Conservation (phyloP, 2,329 filamentous ascomycete genomes). For the Aureobasidium zeae region DNA sequence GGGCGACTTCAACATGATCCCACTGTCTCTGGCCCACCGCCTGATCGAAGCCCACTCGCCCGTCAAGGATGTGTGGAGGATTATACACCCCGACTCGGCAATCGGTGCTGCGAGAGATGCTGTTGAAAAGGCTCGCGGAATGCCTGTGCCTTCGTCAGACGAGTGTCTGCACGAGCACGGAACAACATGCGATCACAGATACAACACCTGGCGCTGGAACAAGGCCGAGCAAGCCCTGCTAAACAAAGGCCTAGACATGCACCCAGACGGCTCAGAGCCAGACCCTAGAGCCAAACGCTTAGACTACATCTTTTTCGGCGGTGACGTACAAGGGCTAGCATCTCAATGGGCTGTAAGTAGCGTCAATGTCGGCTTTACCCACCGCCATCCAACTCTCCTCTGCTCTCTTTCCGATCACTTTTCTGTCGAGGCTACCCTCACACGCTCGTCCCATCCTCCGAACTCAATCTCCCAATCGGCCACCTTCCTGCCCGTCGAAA, state of each 20-base stretch:
- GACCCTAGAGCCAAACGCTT: conserved; percentile 77
- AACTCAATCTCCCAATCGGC: background rate
- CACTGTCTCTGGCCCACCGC: conserved; percentile 71
- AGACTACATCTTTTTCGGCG: conserved; percentile 83
- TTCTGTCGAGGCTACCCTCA: conserved; percentile 72
- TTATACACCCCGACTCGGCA: conserved; percentile 74
- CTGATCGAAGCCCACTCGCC: conserved; percentile 70
- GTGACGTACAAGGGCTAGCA: conserved; percentile 24
- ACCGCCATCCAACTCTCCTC: conserved; percentile 67
- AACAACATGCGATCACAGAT: conserved; percentile 71
- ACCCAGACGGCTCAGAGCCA: conserved; percentile 53
- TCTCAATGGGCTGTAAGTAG: conserved; percentile 59
- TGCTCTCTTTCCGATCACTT: conserved; percentile 95
- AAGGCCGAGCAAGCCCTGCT: conserved; percentile 57
- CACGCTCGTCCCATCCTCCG: background rate
- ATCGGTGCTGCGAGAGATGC: conserved; percentile 61
- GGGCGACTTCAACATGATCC: conserved; percentile 97
- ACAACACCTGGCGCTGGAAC: conserved; percentile 92
- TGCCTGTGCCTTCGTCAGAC: conserved; percentile 62
- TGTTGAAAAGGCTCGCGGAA: conserved; percentile 55
- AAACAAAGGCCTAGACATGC: conserved; percentile 53
- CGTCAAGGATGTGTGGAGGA: conserved; percentile 75
- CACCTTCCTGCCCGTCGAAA: conserved; percentile 19
- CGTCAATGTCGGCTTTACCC: conserved; percentile 67
- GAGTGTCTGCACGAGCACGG: conserved; percentile 76